Evolutionary conservation across 176 grass and related monocot genomes (phyloP), one percentile per base, ranked within the genome.

Genomic region (Oryza punctata): DNA sequence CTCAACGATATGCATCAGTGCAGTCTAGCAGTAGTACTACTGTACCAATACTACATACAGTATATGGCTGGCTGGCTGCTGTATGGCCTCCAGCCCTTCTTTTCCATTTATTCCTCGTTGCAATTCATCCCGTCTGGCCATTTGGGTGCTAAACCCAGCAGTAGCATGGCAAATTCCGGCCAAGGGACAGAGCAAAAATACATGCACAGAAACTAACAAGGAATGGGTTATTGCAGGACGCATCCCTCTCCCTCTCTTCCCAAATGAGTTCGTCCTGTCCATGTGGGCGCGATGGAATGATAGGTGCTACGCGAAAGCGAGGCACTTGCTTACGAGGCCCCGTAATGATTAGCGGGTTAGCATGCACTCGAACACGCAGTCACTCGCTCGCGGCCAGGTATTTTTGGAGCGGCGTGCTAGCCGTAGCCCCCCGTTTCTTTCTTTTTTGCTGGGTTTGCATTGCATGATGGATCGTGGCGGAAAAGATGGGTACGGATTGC

Each of bases 391-490:
- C 52, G 49, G 70, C 78, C 47, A 69, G 87, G 86, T 75, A 89
- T 84, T 76, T 89, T 89, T 89, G 78, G 82, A 69, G 21, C 38
- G 77, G 63, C 81, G 77, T 52, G 81, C 85, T 6, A 24, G 40
- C 70, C 13, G 21, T 60, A 21, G 21, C 38, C 21, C 15, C 47
- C 14, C 3, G 76, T 15, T 80, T 76, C 44, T 52, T 38, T 35
- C 33, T 38, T 38, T 77, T 73, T 49, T 26, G 57, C 61, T 18
- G 23, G 47, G 7, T 61, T 61, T 23, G n/a, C 66, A 69, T 61
- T 23, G n/a, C 66, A 69, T 69, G 70, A 69, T 68, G 8, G 78
- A 68, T 68, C 78, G 61, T 87, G 78, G 63, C 85, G 63, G 65
- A 87, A 87, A 82, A 77, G 71, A 69, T 64, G 72, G 35, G 72